Conservation (phyloP, 225 moss, liverwort and hornwort species). For the Antitrichia curtipendula region DNA sequence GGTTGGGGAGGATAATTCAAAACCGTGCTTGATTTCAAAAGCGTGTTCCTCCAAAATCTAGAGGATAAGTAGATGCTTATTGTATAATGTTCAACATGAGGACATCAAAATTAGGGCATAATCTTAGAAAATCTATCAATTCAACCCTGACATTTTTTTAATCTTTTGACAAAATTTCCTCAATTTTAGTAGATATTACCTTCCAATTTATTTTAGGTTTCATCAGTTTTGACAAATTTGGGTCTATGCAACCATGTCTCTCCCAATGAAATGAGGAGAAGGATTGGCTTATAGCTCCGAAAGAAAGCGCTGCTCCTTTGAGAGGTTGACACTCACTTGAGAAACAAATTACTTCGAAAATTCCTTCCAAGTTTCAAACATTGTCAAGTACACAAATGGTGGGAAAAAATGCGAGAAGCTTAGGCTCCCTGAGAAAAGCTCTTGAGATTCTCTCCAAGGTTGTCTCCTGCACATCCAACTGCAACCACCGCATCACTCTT, state of each 20-base stretch:
- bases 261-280: not conserved
- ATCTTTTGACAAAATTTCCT: not conserved
- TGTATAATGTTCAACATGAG: not conserved
- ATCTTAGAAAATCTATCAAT: not conserved
- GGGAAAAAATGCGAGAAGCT: not conserved
- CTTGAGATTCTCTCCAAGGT: not conserved
- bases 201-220: no score
- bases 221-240: no score
- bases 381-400: not conserved
- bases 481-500: not conserved
- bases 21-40: not conserved
- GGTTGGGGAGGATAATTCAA: not conserved
- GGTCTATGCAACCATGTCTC: no score
- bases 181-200: not conserved
- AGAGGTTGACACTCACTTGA: no score
- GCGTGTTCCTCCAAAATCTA: fast-evolving
- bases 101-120: not conserved
- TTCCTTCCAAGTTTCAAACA: not conserved
- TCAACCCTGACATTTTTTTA: no score
- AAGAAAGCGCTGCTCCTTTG: not conserved
- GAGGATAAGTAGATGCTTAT: not conserved
- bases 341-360: no score
- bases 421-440: not conserved
- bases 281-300: not conserved
- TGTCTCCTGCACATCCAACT: not conserved